A percentile compares a stretch with the other conserved stretches of the same genome.
phyloP scores from a whole-genome alignment of 169 alveolate genomes.

The Eimeria brunetti region DNA sequence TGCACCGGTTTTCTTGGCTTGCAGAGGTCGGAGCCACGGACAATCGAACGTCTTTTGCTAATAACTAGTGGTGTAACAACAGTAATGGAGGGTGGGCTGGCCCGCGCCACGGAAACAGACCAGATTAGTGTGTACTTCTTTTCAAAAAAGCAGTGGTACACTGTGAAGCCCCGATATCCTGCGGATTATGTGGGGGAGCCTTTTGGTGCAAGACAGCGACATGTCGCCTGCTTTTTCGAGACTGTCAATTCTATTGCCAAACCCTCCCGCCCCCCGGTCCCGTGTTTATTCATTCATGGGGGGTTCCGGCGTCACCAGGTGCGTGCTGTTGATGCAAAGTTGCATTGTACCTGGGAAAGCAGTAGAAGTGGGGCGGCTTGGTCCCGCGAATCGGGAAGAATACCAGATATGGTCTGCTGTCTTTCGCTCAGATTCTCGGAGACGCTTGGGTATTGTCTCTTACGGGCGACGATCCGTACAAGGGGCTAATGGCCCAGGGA shows the following conservation, averaged over 20 bases:
- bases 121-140: constrained; percentile 77
- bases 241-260: constrained; percentile 38
- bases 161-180: constrained; percentile 77
- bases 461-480: constrained; percentile 79
- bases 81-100: constrained; percentile 58
- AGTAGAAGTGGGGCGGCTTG: neutral
- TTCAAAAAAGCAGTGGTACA: constrained; percentile 71
- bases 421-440: constrained; percentile 53
- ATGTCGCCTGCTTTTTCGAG: constrained; percentile 80
- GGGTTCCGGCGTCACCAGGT: constrained; percentile 79
- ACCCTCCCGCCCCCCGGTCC: constrained; percentile 76
- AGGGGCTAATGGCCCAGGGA: constrained; percentile 70
- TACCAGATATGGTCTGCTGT: neutral
- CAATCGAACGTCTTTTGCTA: constrained; percentile 78
- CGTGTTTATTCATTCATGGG: constrained; percentile 78
- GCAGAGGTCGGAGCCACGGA: constrained; percentile 82
- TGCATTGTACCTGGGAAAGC: neutral
- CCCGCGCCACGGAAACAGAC: constrained; percentile 73
- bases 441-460: constrained; percentile 81
- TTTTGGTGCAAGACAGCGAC: constrained; percentile 76
- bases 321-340: neutral
- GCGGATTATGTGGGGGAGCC: constrained; percentile 79
- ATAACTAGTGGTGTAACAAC: constrained; percentile 78
- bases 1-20: neutral
- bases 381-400: neutral